Base-by-base conservation (phyloP, 106 monocot genomes). In the Apostasia ramifera region DNA sequence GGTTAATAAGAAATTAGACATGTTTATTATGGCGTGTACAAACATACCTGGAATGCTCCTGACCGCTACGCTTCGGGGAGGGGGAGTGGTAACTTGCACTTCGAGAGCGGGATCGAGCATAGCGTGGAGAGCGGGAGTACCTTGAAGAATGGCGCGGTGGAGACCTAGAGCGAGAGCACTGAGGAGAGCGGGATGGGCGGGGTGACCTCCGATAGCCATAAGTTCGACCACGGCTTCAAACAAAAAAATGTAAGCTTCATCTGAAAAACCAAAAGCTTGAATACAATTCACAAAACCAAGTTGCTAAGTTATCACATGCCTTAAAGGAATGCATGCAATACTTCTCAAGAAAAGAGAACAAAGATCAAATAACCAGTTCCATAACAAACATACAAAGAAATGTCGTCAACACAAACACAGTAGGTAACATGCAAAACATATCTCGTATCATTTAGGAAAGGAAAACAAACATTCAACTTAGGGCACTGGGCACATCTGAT, bases 161-260 rank as follows among this genome's bases (percentile, higher is more conserved):
- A 13, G 75, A 75, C 6, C 67, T 67, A 0, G 75, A 68, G 40
- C 75, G 75, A 75, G 75, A 75, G 53, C 60, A 68, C 10, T 44
- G 48, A n/a, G 67, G 60, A 5, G 67, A 66, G 67, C 67, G 74
- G 1, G 74, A 8, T 56, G 39, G 53, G n/a, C 67, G 74, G 12
- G 74, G 67, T 26, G 75, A 67, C 37, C 75, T 67, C 40, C 67
- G 57, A 11, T 59, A 49, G 26, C 67, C 46, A 40, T 67, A 67
- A 10, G 38, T 15, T 37, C 65, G 14, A 26, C 48, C n/a, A 8
- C 8, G 2, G 44, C 2, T 49, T 26, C 6, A 49, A 5, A 61
- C 40, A 12, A 60, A 3, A 37, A 69, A 52, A 2, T 6, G 45
- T 51, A 1, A 2, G 51, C 2, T 43, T 7, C 13, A 62, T 41